Base-by-base conservation (phyloP, 179 eudicot genomes). In the Sideroxylon spinosum region DNA sequence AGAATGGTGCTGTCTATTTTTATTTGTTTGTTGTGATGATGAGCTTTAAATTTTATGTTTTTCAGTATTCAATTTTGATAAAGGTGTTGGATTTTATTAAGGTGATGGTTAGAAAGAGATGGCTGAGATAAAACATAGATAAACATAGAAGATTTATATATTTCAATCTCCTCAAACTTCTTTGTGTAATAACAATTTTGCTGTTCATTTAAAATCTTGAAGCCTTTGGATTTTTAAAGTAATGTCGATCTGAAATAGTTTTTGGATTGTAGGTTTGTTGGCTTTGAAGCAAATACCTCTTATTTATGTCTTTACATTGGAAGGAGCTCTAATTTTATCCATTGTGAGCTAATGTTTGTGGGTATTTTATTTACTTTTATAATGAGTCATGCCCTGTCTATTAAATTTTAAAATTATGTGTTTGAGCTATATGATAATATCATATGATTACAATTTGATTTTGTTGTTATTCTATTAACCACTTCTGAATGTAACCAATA, bases 141-240 rank as follows among this genome's bases (percentile, higher is more conserved):
- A 81, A 88, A 80, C 76, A 74, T 72, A 23, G 92, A 87, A 74
- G 91, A 85, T 78, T 86, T 74, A 79, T 94, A 93, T 80, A 74
- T 84, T n/a, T n/a, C n/a, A n/a, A n/a, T n/a, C n/a, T n/a, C n/a
- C n/a, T n/a, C n/a, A n/a, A n/a, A n/a, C n/a, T n/a, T n/a, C n/a
- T n/a, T n/a, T n/a, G n/a, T n/a, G n/a, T n/a, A n/a, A n/a, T n/a
- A n/a, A n/a, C n/a, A n/a, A n/a, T n/a, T n/a, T n/a, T n/a, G n/a
- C n/a, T n/a, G n/a, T n/a, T n/a, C n/a, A 49, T 9, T 14, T 8
- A 37, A 16, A 62, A 75, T 37, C 28, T 11, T 3, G 68, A 75
- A 68, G 73, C 52, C 57, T 69, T 8, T 23, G 78, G 70, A 75
- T 75, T 44, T 37, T 37, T 1, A 37, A 37, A 3, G 4, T 3